Evolutionary conservation across 1,284 basidiomycete genomes (phyloP).

Genomic region (Mycosarcoma mackinlayi): DNA sequence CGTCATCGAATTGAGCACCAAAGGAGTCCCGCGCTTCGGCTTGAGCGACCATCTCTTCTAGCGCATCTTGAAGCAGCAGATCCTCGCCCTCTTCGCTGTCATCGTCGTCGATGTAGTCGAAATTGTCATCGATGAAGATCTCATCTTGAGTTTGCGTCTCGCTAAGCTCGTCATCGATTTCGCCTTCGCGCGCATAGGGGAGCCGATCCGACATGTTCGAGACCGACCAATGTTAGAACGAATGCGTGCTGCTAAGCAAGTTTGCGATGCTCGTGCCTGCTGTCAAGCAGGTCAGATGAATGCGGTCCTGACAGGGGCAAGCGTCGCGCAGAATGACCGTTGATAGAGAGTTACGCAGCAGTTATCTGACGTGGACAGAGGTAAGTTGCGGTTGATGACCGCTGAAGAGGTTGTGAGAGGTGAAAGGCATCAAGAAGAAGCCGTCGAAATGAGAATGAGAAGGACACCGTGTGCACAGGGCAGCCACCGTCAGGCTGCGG

Average conservation of each 20-base stretch:
- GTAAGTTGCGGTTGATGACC: no score
- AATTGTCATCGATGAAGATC: conserved; percentile 25
- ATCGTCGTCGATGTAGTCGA: conserved; percentile 23
- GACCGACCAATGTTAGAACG: no score
- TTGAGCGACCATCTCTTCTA: conserved; percentile 44
- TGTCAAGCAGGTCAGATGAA: no score
- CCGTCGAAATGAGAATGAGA: no score
- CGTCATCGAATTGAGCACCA: conserved; percentile 35
- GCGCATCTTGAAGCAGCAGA: conserved; percentile 35
- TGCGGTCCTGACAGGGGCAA: no score
- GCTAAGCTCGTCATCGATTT: conserved; percentile 32
- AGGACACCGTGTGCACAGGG: conserved; percentile 35
- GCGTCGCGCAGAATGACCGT: no score
- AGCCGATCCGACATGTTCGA: conserved; percentile 8
- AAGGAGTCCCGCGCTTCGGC: conserved; percentile 35
- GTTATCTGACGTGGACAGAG: no score
- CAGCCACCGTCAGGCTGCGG: conserved; percentile 4
- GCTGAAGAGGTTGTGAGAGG: neutral
- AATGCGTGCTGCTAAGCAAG: neutral
- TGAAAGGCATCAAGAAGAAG: neutral
- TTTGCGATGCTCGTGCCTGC: neutral
- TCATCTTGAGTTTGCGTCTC: conserved; percentile 14
- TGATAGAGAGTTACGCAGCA: no score
- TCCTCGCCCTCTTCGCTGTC: conserved; percentile 51
- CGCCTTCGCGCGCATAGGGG: conserved; percentile 23